A percentile compares a stretch with the other conserved stretches of the same genome.
These are phyloP conservation scores for Eragrostis tef DNA, from an alignment of 202 grass and related monocot species.

Conservation along the genomic window DNA sequence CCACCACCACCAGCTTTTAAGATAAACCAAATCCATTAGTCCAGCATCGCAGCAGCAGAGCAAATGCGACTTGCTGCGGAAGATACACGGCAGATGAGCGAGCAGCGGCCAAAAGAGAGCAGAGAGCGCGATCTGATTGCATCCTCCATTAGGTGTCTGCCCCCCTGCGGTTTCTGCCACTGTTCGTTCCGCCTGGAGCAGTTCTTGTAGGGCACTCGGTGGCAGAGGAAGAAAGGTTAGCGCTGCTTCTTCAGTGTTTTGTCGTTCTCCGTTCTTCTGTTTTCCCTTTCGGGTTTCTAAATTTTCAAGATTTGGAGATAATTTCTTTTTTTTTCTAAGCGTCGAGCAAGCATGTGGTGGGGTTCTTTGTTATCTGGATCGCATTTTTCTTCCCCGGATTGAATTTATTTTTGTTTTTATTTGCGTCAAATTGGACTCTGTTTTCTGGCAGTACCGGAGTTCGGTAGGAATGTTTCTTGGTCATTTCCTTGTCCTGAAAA, in stretches of 20 bases:
- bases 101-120: slow-evolving; percentile 21
- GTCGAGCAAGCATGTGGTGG: background rate
- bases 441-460: slow-evolving; percentile 4
- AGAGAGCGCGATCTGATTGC: slow-evolving; percentile 23
- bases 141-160: background rate
- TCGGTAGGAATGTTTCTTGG: slow-evolving; percentile 48
- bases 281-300: background rate
- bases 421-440: background rate
- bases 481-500: slow-evolving; percentile 57
- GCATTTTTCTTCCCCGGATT: background rate
- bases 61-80: slow-evolving; percentile 25
- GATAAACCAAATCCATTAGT: slow-evolving; percentile 52
- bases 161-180: background rate
- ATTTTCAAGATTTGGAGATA: background rate
- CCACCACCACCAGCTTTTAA: slow-evolving; percentile 33
- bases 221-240: slow-evolving; percentile 16
- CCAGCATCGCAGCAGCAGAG: slow-evolving; percentile 7
- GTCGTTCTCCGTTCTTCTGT: background rate
- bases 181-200: slow-evolving; percentile 26
- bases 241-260: background rate
- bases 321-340: background rate
- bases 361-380: background rate
- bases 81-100: background rate
- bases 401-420: background rate
- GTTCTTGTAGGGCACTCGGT: slow-evolving; percentile 5